These are phyloP conservation scores for Penicillium nucicola DNA, from an alignment of 495 filamentous ascomycete species.

Conservation along the genomic window DNA sequence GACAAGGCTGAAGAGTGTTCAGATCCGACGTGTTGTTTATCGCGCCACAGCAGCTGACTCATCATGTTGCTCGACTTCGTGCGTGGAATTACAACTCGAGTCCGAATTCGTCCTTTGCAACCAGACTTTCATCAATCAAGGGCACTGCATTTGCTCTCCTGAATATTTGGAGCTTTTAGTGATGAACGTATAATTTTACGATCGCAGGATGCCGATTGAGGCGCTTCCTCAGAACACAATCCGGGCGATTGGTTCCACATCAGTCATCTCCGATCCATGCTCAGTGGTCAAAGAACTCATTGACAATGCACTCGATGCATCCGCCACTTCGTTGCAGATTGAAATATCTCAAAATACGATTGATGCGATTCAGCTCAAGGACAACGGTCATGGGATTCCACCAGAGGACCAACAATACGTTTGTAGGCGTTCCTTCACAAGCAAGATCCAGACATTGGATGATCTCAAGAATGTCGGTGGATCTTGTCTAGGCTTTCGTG, in stretches of 20 bases:
- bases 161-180: background rate
- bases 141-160: background rate
- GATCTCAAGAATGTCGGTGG: conserved; percentile 68
- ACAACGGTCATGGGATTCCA: conserved; percentile 83
- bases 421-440: conserved; percentile 72
- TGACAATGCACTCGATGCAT: conserved; percentile 87
- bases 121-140: background rate
- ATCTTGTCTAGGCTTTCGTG: conserved; percentile 79
- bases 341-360: conserved; percentile 73
- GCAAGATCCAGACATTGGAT: conserved; percentile 72
- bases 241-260: conserved; percentile 66
- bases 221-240: conserved; percentile 64
- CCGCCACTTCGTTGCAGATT: conserved; percentile 68
- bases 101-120: background rate
- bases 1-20: conserved; percentile 1
- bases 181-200: conserved; percentile 10
- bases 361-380: conserved; percentile 81
- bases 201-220: conserved; percentile 56
- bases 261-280: conserved; percentile 68
- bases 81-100: background rate
- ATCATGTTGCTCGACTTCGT: conserved; percentile 13
- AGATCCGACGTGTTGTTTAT: conserved; percentile 21
- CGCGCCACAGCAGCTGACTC: background rate
- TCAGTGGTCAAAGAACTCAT: conserved; percentile 86
- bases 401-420: conserved; percentile 65